phyloP scores from a whole-genome alignment of 2,329 filamentous ascomycete genomes.

The Chrysosporium keratinophilum region DNA sequence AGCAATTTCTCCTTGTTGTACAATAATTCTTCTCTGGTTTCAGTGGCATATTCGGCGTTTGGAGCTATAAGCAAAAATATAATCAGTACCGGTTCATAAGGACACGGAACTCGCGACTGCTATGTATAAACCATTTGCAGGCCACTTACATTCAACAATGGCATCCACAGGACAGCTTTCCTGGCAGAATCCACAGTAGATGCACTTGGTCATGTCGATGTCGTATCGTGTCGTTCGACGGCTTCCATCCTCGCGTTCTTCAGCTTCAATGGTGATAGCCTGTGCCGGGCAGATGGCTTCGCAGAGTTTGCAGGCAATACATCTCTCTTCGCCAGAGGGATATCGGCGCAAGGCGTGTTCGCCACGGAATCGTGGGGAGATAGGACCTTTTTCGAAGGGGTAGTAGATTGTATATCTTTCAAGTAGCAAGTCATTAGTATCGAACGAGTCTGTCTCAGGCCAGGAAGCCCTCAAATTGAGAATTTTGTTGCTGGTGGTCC shows the following conservation, averaged over 20 bases:
- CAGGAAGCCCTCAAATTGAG: neutral
- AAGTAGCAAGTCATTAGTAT: neutral
- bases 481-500: too few relatives aligned
- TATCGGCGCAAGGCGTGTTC: conserved; percentile 95
- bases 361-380: conserved; percentile 94
- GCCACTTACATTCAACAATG: conserved; percentile 58
- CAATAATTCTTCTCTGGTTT: conserved; percentile 80
- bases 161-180: conserved; percentile 98
- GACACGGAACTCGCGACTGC: neutral
- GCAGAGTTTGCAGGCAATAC: conserved; percentile 99
- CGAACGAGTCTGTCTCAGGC: neutral
- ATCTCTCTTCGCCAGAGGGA: conserved; percentile 94
- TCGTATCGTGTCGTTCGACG: conserved; percentile 95
- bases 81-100: neutral
- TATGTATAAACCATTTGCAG: neutral
- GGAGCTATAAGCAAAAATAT: conserved; percentile 39
- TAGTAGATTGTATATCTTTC: conserved; percentile 93
- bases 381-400: conserved; percentile 97
- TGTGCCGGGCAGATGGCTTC: conserved; percentile 96
- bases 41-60: conserved; percentile 64
- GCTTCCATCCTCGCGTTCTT: conserved; percentile 92
- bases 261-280: conserved; percentile 97
- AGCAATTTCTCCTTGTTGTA: conserved; percentile 97
- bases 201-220: conserved; percentile 99
- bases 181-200: conserved; percentile 99